Evolutionary conservation across 2,329 filamentous ascomycete species (phyloP), one percentile per base, ranked within the genome.

Genomic region (Ploettnerulaceae sp.): DNA sequence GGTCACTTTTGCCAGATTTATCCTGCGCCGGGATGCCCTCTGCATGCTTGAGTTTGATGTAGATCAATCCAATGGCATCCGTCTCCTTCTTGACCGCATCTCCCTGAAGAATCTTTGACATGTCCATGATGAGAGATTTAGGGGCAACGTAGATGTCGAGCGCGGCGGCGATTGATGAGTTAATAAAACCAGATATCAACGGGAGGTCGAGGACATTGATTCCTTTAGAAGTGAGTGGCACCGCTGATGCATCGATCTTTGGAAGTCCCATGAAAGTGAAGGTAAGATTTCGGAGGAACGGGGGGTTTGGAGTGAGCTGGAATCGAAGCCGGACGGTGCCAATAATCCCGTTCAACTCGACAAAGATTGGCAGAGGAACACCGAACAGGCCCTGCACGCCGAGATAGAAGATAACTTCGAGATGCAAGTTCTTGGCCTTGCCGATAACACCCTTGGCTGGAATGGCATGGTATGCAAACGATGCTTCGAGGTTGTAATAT

Each of bases 391-490:
- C 52, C 33, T 49, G 52, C 8, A 55, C 45, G 31, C 52, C 52
- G 5, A 55, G 49, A 17, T 52, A 55, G 39, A 55, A 55, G 21
- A 52, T 29, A 14, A 55, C 52, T 45, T 55, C 52, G 6, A 55
- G 43, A 49, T 55, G 52, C 52, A 55, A 55, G 25, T 55, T 55
- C 50, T 55, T 55, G 17, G 53, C 53, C 17, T 55, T 55, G 24
- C 52, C 52, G 17, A 55, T 51, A 17, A 55, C 52, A 8, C 52
- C 52, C n/a, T 48, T 55, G 9, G 52, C 52, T 11, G 52, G 52
- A 25, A 55, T 51, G n/a, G 52, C 52, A 40, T 48, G 42, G 35
- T 55, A 52, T 28, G 52, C 52, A 32, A 55, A 55, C 9, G 52
- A 55, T 33, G 47, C 41, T 26, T 55, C 52, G 25, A 55, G 45